Evolutionary conservation across 768 basidiomycete genomes (phyloP).

Genomic region (Pluteus cervinus): DNA sequence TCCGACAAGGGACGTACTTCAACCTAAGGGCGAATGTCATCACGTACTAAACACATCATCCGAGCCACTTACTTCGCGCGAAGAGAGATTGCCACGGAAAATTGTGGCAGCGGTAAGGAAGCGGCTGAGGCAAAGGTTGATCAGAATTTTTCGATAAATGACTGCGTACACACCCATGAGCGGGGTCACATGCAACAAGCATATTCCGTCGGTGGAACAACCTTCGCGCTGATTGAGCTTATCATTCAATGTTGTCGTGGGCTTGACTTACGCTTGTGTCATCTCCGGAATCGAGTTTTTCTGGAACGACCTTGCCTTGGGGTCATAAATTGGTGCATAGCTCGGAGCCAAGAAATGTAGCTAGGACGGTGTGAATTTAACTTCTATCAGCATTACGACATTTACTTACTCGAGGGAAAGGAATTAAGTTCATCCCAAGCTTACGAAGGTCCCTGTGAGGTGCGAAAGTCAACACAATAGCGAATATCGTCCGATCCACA

Average conservation of each 20-base stretch:
- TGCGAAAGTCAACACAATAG: constrained; percentile 7
- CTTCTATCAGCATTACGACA: constrained; percentile 3
- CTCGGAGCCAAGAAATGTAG: constrained; percentile 96
- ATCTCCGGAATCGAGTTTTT: constrained; percentile 60
- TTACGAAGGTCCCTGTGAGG: constrained; percentile 71
- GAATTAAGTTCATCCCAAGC: constrained; percentile 89
- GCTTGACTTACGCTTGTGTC: constrained; percentile 55
- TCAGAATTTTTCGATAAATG: constrained; percentile 3
- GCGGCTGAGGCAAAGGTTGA: constrained; percentile 37
- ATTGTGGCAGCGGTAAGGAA: constrained; percentile 86
- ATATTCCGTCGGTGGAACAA: constrained; percentile 78
- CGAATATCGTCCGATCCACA: neutral
- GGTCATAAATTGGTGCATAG: constrained; percentile 83
- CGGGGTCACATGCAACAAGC: constrained; percentile 79
- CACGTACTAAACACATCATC: constrained; percentile 15
- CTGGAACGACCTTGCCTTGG: constrained; percentile 55
- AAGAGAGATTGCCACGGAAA: constrained; percentile 79
- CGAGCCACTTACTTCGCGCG: constrained; percentile 60
- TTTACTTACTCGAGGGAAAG: constrained; percentile 81
- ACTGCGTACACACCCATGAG: constrained; percentile 51
- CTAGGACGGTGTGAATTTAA: constrained; percentile 26
- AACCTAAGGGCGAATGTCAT: constrained; percentile 30
- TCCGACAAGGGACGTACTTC: constrained; percentile 43
- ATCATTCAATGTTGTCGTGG: neutral
- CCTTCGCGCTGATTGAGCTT: constrained; percentile 25